Evolutionary conservation across 2,329 filamentous ascomycete genomes (phyloP).

Genomic region (Pestalotiopsis sp.): DNA sequence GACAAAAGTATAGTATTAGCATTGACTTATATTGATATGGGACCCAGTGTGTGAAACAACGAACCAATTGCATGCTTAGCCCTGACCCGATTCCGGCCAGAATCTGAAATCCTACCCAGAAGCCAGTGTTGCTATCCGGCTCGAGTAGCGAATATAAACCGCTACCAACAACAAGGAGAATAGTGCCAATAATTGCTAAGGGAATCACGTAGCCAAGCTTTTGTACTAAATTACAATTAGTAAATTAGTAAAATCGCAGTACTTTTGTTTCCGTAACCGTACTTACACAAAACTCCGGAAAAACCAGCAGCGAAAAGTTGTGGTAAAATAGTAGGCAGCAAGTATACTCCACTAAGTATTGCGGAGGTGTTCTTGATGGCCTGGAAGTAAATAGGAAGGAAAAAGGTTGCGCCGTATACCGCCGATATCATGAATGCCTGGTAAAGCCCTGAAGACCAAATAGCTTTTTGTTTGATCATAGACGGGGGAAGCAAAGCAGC

Average conservation of each 20-base stretch:
- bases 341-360: conserved; percentile 32
- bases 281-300: too few species aligned
- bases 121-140: background rate
- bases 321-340: conserved; percentile 27
- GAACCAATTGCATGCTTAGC: background rate
- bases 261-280: too few species aligned
- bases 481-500: conserved; percentile 51
- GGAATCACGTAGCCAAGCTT: background rate
- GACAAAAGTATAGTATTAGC: background rate
- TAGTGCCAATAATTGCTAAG: background rate
- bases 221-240: background rate
- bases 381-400: conserved; percentile 8
- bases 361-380: conserved; percentile 17
- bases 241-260: too few species aligned
- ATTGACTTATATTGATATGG: background rate
- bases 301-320: too few species aligned
- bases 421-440: conserved; percentile 17
- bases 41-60: background rate
- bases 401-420: conserved; percentile 22
- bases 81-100: background rate
- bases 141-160: background rate
- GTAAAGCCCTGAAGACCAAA: conserved; percentile 38
- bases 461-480: conserved; percentile 39
- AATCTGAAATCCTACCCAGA: background rate
- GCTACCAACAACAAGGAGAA: background rate